Evolutionary conservation across 106 monocot species (phyloP).

Genomic region (Allium cepa): DNA sequence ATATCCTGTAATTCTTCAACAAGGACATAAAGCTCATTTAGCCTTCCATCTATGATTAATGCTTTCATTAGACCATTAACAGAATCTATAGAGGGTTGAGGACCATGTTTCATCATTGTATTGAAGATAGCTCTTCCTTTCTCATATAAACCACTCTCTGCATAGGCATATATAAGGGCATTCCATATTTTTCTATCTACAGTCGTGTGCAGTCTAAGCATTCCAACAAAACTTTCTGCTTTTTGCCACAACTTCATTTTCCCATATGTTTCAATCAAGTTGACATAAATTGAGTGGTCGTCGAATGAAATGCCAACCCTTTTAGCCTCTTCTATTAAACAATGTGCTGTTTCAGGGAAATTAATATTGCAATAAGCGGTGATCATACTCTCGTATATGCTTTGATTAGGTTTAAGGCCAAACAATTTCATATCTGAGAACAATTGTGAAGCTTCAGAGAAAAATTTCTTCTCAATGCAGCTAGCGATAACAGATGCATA

Average conservation of each 20-base stretch:
- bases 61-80: constrained; percentile 81
- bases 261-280: constrained; percentile 68
- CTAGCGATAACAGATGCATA: constrained; percentile 59
- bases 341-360: constrained; percentile 88
- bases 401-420: constrained; percentile 47
- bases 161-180: constrained; percentile 88
- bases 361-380: constrained; percentile 57
- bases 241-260: constrained; percentile 71
- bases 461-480: constrained; percentile 38
- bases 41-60: constrained; percentile 79
- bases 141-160: constrained; percentile 81
- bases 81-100: constrained; percentile 70
- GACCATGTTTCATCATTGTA: constrained; percentile 84
- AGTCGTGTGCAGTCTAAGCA: constrained; percentile 39
- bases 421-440: constrained; percentile 80
- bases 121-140: constrained; percentile 86
- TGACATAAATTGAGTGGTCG: constrained; percentile 43
- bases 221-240: constrained; percentile 77
- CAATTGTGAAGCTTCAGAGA: constrained; percentile 69
- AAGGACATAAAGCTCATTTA: constrained; percentile 81
- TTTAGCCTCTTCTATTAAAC: constrained; percentile 47
- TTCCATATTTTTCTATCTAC: constrained; percentile 93
- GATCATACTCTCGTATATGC: constrained; percentile 54
- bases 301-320: constrained; percentile 32
- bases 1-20: constrained; percentile 94